Evolutionary conservation across 768 basidiomycete species (phyloP).

Genomic region (Nidularia pulvinata): DNA sequence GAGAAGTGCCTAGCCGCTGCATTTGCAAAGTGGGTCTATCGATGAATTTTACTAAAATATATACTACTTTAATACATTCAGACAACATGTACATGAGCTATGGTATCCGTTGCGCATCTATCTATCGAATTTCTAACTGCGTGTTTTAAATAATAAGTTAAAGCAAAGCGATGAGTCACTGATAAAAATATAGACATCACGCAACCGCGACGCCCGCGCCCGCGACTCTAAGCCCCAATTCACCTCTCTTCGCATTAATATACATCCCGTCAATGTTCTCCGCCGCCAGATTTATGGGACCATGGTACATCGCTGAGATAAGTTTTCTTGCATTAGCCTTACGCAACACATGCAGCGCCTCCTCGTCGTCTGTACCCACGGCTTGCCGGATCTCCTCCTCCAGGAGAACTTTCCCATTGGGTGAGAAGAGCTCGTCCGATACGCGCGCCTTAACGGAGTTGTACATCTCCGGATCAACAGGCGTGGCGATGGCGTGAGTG

Average conservation of each 20-base stretch:
- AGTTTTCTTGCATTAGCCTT: slow-evolving; percentile 14
- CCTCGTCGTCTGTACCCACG: slow-evolving; percentile 11
- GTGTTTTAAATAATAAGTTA: no score
- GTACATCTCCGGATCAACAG: slow-evolving; percentile 21
- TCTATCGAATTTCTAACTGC: no score
- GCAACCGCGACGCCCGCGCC: no score
- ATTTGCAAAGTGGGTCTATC: no score
- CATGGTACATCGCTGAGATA: slow-evolving; percentile 11
- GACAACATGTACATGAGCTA: no score
- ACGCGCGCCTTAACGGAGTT: slow-evolving; percentile 18
- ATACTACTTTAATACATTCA: no score
- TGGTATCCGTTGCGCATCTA: no score
- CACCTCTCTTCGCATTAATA: slow-evolving; percentile 8
- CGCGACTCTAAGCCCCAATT: slow-evolving; percentile 4
- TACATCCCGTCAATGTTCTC: slow-evolving; percentile 11
- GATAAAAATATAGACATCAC: no score
- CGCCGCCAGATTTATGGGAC: slow-evolving; percentile 6
- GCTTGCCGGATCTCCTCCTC: slow-evolving; percentile 14
- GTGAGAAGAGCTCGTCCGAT: slow-evolving; percentile 14
- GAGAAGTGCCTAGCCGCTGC: no score
- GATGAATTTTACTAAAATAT: no score
- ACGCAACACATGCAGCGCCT: slow-evolving; percentile 8
- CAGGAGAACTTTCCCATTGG: slow-evolving; percentile 15
- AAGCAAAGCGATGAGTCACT: no score
- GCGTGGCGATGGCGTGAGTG: slow-evolving; percentile 16